Base-by-base conservation (phyloP, 2,329 filamentous ascomycete genomes). In the Decorospora gaudefroyi region DNA sequence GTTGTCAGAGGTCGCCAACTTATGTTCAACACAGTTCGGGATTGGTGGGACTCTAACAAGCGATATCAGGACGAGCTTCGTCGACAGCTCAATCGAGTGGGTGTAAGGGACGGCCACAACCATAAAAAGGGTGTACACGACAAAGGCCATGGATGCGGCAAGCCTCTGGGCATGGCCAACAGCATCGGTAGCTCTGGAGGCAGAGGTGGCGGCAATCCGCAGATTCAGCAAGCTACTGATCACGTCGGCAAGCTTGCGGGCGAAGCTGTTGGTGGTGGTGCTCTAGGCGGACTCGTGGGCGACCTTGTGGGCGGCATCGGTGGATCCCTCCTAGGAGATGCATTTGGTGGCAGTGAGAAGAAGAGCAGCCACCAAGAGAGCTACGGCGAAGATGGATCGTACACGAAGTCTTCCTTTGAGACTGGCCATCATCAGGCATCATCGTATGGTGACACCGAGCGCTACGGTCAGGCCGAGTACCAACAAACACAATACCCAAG, bases 81-180 rank as follows among this genome's bases (percentile, higher is more conserved):
- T 42, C 72, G 78, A 37, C 87, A 90, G 72, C 79, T 96, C 31
- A 88, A 85, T 59, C 84, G 89, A 12, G 77, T 86, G 0, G 91
- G 92, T 46, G 89, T 96, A 35, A 69, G 84, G 67, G 77, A 82
- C 32, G 88, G 88, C 11, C 78, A 85, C 49, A 96, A 96, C 71
- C 91, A 96, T 74, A 92, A 89, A 70, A 84, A 89, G 59, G 89
- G 88, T 18, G 86, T 92, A 8, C 74, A 90, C 11, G 90, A 96
- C 69, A 85, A 81, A 38, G 91, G 91, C 4, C 89, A 96, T 65
- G 90, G 90, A 37, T 95, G 90, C 64, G 84, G 88, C 48, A 90
- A 90, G 70, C 83, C 83, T 11, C 76, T 96, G 8, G 81, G 84
- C 53, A 87, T 95, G 81, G 83, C 84, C 51, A 90, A 87, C 71